Conservation (phyloP, 1,139 yeast genomes). For the Suhomyces coccinellae region DNA sequence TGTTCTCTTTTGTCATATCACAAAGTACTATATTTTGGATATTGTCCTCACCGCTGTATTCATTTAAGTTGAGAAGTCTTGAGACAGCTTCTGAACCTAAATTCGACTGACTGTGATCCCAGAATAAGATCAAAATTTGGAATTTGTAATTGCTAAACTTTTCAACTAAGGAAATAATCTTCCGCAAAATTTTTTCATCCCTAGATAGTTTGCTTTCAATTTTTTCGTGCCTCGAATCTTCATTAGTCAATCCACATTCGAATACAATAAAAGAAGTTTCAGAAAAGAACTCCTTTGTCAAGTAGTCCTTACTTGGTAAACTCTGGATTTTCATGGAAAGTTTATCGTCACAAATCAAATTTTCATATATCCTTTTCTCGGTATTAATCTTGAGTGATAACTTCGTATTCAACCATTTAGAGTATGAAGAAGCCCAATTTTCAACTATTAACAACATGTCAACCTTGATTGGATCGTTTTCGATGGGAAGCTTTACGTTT, state of each 20-base stretch:
- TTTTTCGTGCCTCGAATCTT: constrained; percentile 16
- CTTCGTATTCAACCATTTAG: constrained; percentile 50
- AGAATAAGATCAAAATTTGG: constrained; percentile 39
- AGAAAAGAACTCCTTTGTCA: constrained; percentile 38
- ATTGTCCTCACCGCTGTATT: constrained; percentile 13
- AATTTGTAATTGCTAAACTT: constrained; percentile 37
- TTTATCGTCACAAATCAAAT: constrained; percentile 24
- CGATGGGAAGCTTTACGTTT: constrained; percentile 24
- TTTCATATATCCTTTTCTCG: constrained; percentile 30
- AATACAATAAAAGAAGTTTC: constrained; percentile 42
- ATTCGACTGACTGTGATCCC: constrained; percentile 35
- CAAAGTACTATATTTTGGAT: constrained; percentile 30
- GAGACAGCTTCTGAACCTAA: constrained; percentile 21
- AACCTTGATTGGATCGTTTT: constrained; percentile 22
- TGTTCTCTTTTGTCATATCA: constrained; percentile 35
- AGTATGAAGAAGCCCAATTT: constrained; percentile 41
- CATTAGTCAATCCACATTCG: constrained; percentile 44
- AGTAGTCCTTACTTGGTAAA: constrained; percentile 38
- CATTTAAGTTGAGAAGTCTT: constrained; percentile 19
- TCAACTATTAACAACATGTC: constrained; percentile 45
- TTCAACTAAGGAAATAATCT: constrained; percentile 38
- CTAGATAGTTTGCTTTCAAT: constrained; percentile 32
- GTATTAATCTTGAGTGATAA: constrained; percentile 32
- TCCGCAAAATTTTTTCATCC: constrained; percentile 39
- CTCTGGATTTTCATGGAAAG: constrained; percentile 32